These are phyloP conservation scores for Monilinia fructigena DNA, from an alignment of 2,329 filamentous ascomycete genomes.

Conservation along the genomic window DNA sequence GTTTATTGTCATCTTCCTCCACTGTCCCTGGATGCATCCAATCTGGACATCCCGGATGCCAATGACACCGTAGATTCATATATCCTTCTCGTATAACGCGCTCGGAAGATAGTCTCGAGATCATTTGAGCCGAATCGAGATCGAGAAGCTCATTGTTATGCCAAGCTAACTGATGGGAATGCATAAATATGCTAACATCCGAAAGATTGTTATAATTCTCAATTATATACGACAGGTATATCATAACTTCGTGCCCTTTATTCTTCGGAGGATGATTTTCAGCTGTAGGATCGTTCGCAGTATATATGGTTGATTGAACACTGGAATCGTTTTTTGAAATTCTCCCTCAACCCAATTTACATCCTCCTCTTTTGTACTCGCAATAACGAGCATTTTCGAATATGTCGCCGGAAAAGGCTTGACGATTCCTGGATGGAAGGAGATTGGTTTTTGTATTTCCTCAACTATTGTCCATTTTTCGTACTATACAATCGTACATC, in stretches of 20 bases:
- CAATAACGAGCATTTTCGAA: slow-evolving; percentile 19
- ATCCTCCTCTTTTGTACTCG: slow-evolving; percentile 11
- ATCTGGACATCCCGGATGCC: slow-evolving; percentile 54
- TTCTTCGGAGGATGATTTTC: slow-evolving; percentile 52
- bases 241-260: slow-evolving; percentile 37
- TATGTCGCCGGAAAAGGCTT: slow-evolving; percentile 3
- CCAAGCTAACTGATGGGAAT: slow-evolving; percentile 50
- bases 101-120: slow-evolving; percentile 31
- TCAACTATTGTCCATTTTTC: background rate
- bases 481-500: background rate
- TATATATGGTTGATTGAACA: slow-evolving; percentile 29
- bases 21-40: slow-evolving; percentile 45
- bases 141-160: slow-evolving; percentile 36
- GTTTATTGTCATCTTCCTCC: slow-evolving; percentile 19
- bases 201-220: slow-evolving; percentile 57
- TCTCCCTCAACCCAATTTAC: slow-evolving; percentile 9
- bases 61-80: slow-evolving; percentile 60
- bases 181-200: slow-evolving; percentile 39
- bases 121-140: slow-evolving; percentile 41
- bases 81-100: slow-evolving; percentile 54
- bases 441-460: background rate
- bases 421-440: background rate
- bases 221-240: slow-evolving; percentile 56
- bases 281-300: slow-evolving; percentile 33
- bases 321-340: background rate